Base-by-base conservation (phyloP, 2,329 filamentous ascomycete species). In the Periconia macrospinosa region DNA sequence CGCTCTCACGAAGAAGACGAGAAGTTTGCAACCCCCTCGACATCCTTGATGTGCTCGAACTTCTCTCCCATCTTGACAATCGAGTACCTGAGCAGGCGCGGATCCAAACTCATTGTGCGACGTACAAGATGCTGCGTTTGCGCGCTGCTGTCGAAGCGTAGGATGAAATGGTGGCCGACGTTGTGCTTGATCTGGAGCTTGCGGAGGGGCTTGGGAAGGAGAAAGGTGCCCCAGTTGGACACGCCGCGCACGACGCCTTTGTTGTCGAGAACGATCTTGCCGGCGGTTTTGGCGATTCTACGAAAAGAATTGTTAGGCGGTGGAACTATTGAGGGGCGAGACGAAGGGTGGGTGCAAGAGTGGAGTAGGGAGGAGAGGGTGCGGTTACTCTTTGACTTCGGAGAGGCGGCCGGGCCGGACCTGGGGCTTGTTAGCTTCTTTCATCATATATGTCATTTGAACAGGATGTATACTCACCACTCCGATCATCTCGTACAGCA, bases 401-500 rank as follows among this genome's bases (percentile, higher is more conserved):
- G 83, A 80, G 72, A 97, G 79, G 78, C 86, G 93, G 82, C 91
- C 91, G 64, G 92, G 91, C 71, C 94, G 93, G 79, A 96, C 92
- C 94, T 97, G 72, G 33, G 20, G 30, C 27, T 10, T 49, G 52
- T 58, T 50, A 62, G 57, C 43, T 47, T 41, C 41, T 45, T 40
- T 41, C 47, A 23, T 41, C 44, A 43, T 3, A 27, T 5, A 8
- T 45, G 47, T 30, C 30, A n/a, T 45, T 11, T 13, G 41, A 46
- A 30, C 3, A 17, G 46, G 33, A 44, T 37, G 30, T 40, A 17
- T 14, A 79, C 88, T 69, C 79, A 97, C 94, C 78, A 97, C 88
- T 75, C 90, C 94, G 76, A 99, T 94, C 71, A 97, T 81, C 81
- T 99, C 94, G 82, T 99, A 99, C 79, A 99, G 81, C 94, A 99